Base-by-base conservation (phyloP, 345 rosid genomes). In the Gossypium thurberi region DNA sequence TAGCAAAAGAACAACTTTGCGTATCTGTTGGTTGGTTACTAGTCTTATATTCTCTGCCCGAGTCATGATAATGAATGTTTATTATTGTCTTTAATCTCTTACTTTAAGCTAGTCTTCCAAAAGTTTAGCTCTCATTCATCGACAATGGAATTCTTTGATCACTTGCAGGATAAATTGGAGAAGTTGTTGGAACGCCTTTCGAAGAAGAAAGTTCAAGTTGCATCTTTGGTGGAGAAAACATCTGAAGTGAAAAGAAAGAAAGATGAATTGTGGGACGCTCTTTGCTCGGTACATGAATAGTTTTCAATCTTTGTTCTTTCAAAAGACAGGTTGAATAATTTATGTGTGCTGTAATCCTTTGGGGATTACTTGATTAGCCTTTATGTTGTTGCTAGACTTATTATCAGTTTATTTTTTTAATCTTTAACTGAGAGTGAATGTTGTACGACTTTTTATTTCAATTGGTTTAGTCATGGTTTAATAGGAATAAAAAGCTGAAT, bases 131-230 rank as follows among this genome's bases (percentile, higher is more conserved):
- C 46, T 26, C 25, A 51, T 68, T 68, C 21, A 17, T 61, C 71
- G 74, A 74, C 67, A 28, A 48, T 69, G 71, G 70, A 74, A 47
- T 11, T 15, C 44, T 74, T 21, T 8, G 43, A 61, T 75, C 72
- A n/a, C 69, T 25, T 72, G 44, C 81, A 95, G 99, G 74, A 75
- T 59, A 80, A 79, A 71, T 73, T 89, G 78, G 98, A 89, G 78
- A 71, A 82, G 1, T 78, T 92, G 74, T 84, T 80, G 76, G 85
- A 87, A 64, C 70, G 26, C 43, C 78, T 88, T 59, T 79, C 48
- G 58, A 81, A 95, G 84, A 92, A 92, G 92, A 95, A 89, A 79
- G 85, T 86, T 75, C 84, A 85, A 80, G 87, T 87, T 72, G 87
- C 84, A 37, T 72, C 80, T 65, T 80, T 95, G 89, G 75, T 89